These are phyloP conservation scores for Farysia itapuensis DNA, from an alignment of 1,284 basidiomycete species.

Conservation along the genomic window DNA sequence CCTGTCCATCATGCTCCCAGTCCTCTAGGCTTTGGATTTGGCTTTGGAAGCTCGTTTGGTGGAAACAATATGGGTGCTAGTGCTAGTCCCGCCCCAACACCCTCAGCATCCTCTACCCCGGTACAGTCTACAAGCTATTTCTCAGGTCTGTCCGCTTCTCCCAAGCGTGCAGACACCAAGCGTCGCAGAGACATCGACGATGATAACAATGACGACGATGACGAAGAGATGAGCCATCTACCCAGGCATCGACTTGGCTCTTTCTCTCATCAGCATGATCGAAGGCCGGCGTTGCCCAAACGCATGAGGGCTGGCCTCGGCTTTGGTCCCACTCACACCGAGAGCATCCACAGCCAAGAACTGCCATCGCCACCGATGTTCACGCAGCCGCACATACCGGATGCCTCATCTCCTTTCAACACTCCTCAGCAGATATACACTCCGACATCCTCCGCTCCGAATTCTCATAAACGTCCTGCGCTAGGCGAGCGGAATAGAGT, in stretches of 20 bases:
- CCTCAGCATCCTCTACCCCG: slow-evolving; percentile 2
- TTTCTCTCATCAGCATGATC: slow-evolving; percentile 6
- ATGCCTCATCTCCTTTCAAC: not conserved
- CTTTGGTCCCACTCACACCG: slow-evolving; percentile 18
- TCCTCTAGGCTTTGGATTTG: slow-evolving; percentile 45
- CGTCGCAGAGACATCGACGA: slow-evolving; percentile 31
- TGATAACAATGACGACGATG: slow-evolving; percentile 28
- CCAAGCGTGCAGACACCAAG: slow-evolving; percentile 30
- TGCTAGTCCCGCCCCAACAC: slow-evolving; percentile 7
- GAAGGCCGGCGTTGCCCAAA: slow-evolving; percentile 28
- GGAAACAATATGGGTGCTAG: slow-evolving; percentile 13
- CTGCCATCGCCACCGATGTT: slow-evolving; percentile 1
- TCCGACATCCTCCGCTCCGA: not conserved
- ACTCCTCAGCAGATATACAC: not conserved
- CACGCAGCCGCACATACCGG: not conserved
- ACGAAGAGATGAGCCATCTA: slow-evolving; percentile 34
- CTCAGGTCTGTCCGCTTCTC: slow-evolving; percentile 1
- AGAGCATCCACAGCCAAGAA: slow-evolving; percentile 1
- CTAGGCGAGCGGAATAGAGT: slow-evolving; percentile 8
- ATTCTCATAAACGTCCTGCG: slow-evolving; percentile 21
- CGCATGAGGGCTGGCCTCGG: slow-evolving; percentile 42
- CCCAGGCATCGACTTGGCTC: slow-evolving; percentile 7
- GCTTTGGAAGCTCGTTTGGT: slow-evolving; percentile 41
- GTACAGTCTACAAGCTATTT: not conserved
- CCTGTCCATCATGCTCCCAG: slow-evolving; percentile 43